Base-by-base conservation (phyloP, 1,284 basidiomycete species). In the Heterobasidion irregulare region DNA sequence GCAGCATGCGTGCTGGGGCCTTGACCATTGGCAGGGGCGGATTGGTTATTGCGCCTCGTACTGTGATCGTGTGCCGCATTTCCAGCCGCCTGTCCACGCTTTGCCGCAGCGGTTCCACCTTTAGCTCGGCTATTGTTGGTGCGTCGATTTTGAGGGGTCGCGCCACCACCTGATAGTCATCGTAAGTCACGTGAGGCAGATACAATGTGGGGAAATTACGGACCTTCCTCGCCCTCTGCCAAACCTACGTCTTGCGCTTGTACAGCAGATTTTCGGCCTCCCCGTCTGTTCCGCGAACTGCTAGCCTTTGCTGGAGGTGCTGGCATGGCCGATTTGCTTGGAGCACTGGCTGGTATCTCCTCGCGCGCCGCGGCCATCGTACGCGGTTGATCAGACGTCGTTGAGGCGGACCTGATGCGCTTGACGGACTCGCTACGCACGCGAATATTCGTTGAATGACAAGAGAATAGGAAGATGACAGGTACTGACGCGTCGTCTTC, bases 331-430 rank as follows among this genome's bases (percentile, higher is more conserved):
- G 61, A 66, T 55, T 57, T 52, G 58, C 36, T 33, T 50, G 53
- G 9, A n/a, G 47, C 18, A 5, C 35, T 33, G 33, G 44, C 62
- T 16, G 76, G 76, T 13, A 77, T 78, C 35, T 80, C 76, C 51
- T 80, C 80, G 51, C 72, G 72, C 33, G 70, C 70, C 19, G 68
- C 62, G 26, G 66, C 68, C 18, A 73, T 65, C 44, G 63, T 64
- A 52, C 68, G 64, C 32, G 71, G 78, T 43, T 70, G 77, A 66
- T 88, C 83, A 49, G 86, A 87, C 6, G 75, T 72, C 50, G 77
- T 80, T 43, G 86, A 89, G 52, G 81, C 77, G 52, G 86, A 89
- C 70, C 86, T 76, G 38, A 83, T 84, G 50, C 85, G 80, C 68
- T 88, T 88, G 65, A 80, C 79, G 50, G 77, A 70, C 53, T 66